Base-by-base conservation (phyloP, 106 monocot species). In the Hemerocallis citrina region DNA sequence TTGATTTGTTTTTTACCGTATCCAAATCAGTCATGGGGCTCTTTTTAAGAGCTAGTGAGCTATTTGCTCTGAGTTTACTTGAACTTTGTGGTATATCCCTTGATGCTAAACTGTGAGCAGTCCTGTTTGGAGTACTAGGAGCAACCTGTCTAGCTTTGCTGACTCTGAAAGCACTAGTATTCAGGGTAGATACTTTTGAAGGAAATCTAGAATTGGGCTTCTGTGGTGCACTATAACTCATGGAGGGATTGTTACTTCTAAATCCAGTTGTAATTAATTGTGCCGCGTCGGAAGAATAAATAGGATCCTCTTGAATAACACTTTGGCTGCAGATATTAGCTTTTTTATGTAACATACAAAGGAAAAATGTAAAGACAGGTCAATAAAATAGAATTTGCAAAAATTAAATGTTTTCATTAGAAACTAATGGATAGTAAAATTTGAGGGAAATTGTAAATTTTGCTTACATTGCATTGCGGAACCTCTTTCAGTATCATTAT, bases 1-100 rank as follows among this genome's bases (percentile, higher is more conserved):
- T 62, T 51, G 65, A 43, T 59, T 70, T 51, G 47, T 77, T 72
- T 30, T 25, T 81, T 40, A 63, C 19, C 7, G 52, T 9, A 66
- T 36, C 62, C 52, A 55, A 33, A 31, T 76, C 73, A 7, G 48
- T 55, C 15, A 47, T 16, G 8, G 29, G 17, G 19, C 67, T 65
- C 52, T 86, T 83, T 55, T 68, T 91, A 34, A 23, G 33, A 59
- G 70, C 65, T 50, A 62, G 20, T 39, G 54, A 79, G 60, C 68
- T 47, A 56, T 50, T 72, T 22, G 40, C 51, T 38, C 63, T 25
- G n/a, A 31, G 58, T 56, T 57, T 62, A 23, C 29, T 42, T 15
- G 79, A 64, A 46, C 35, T 68, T 22, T 27, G 27, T 12, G 49
- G 64, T 10, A 13, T 32, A 59, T 61, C 68, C 67, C 57, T 79